Evolutionary conservation across 495 filamentous ascomycete genomes (phyloP).

Genomic region (Aspergillus heteromorphus): DNA sequence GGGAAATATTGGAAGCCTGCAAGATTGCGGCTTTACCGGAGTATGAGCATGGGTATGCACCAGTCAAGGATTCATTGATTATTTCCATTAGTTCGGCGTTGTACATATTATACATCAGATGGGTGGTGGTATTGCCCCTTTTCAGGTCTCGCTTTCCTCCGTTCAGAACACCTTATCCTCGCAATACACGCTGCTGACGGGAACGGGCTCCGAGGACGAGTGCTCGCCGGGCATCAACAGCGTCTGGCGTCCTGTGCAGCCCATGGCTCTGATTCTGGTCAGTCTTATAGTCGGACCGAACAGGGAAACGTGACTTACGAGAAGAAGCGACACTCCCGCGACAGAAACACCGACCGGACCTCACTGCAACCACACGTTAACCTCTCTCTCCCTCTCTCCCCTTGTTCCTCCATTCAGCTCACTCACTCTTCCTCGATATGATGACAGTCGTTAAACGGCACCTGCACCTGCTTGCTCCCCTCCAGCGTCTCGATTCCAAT

Average conservation of each 20-base stretch:
- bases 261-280: not conserved
- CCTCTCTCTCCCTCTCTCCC: too few species aligned
- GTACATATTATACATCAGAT: conserved; percentile 1
- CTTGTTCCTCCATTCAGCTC: too few species aligned
- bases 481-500: not conserved
- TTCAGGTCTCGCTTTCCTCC: not conserved
- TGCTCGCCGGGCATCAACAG: not conserved
- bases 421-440: not conserved
- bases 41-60: too few species aligned
- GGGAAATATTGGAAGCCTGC: too few species aligned
- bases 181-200: not conserved
- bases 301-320: not conserved
- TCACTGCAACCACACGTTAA: too few species aligned
- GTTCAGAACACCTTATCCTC: not conserved
- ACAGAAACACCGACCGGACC: not conserved
- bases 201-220: not conserved
- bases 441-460: not conserved
- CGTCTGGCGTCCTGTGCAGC: not conserved
- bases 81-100: not conserved
- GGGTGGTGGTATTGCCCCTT: too few species aligned
- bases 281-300: not conserved
- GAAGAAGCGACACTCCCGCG: not conserved
- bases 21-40: too few species aligned
- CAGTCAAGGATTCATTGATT: not conserved
- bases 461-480: not conserved